Percentiles rank a stretch among this genome's conserved stretches.
Conservation (phyloP, 768 basidiomycete species). For the Mycena venus region DNA sequence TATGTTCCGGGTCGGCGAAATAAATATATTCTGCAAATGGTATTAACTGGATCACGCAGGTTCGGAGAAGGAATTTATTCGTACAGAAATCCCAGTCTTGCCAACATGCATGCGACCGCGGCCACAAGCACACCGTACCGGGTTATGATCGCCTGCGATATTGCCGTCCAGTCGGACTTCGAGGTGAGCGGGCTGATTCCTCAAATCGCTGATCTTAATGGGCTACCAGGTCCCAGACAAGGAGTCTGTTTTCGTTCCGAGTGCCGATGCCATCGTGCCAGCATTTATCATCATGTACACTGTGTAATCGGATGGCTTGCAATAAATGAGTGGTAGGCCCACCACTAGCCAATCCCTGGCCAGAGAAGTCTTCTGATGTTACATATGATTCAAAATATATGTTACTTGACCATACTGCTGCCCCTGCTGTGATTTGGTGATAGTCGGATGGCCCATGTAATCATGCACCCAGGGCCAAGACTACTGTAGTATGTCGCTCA, state of each 20-base stretch:
- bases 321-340: too few species aligned
- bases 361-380: too few species aligned
- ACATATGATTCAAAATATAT: too few species aligned
- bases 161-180: constrained; percentile 54
- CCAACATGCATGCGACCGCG: constrained; percentile 75
- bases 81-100: constrained; percentile 68
- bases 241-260: constrained; percentile 66
- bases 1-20: constrained; percentile 40
- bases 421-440: too few species aligned
- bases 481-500: too few species aligned
- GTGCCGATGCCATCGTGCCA: constrained; percentile 69
- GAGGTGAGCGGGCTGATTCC: constrained; percentile 41
- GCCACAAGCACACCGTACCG: constrained; percentile 77
- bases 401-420: too few species aligned
- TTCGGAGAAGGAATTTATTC: constrained; percentile 76
- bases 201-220: constrained; percentile 4
- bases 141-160: constrained; percentile 74
- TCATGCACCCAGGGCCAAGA: too few species aligned
- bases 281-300: constrained; percentile 72
- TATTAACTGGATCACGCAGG: constrained; percentile 46
- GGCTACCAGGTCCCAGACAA: constrained; percentile 57
- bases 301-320: too few species aligned
- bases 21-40: neutral
- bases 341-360: too few species aligned
- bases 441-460: too few species aligned